phyloP scores from a whole-genome alignment of 2,329 filamentous ascomycete species.

The Claviceps africana region DNA sequence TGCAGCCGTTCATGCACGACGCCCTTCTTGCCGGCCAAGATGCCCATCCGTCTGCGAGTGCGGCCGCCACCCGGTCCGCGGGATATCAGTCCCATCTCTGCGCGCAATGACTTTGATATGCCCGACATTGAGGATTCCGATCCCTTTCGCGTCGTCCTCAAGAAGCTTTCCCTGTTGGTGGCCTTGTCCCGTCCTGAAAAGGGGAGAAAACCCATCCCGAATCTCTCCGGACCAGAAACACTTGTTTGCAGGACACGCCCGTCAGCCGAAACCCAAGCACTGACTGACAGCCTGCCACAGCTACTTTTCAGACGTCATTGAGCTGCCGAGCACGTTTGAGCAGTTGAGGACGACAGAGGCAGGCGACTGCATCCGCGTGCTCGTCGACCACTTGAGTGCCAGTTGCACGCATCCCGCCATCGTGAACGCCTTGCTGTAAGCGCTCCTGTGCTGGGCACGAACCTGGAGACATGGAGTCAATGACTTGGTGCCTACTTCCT shows the following conservation, averaged over 20 bases:
- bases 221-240: too few species aligned
- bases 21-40: conserved; percentile 7
- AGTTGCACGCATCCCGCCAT: conserved; percentile 54
- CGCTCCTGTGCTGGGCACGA: conserved; percentile 12
- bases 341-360: conserved; percentile 55
- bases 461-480: too few species aligned
- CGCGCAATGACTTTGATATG: conserved; percentile 24
- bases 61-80: conserved; percentile 17
- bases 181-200: too few species aligned
- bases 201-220: too few species aligned
- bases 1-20: not conserved
- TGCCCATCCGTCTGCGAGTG: conserved; percentile 25
- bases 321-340: conserved; percentile 56
- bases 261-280: too few species aligned
- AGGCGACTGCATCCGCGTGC: conserved; percentile 38
- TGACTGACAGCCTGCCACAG: conserved; percentile 21
- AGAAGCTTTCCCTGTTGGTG: conserved; percentile 49
- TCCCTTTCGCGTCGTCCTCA: conserved; percentile 48
- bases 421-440: conserved; percentile 60
- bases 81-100: conserved; percentile 22
- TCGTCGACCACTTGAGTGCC: conserved; percentile 50
- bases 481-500: too few species aligned
- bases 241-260: too few species aligned
- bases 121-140: conserved; percentile 46
- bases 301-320: conserved; percentile 48